Conservation (phyloP, 805 yeast genomes). For the Blastobotrys mokoenaii region DNA sequence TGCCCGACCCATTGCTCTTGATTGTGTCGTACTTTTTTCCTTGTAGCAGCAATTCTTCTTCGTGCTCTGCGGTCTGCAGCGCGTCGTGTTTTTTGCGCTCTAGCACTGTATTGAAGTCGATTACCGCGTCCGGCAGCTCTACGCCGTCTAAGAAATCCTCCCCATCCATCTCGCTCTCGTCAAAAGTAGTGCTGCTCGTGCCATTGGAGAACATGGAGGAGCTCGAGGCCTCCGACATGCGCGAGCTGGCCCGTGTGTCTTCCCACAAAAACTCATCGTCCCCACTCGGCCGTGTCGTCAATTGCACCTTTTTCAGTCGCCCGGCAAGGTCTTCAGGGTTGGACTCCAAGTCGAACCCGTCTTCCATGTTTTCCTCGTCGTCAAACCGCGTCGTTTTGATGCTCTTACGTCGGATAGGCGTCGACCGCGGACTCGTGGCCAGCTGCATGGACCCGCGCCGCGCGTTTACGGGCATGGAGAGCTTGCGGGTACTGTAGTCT, state of each 20-base stretch:
- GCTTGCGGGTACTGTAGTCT: no score
- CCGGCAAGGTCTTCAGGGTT: slow-evolving; percentile 1
- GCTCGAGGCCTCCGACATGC: slow-evolving; percentile 9
- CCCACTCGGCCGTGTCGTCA: background rate
- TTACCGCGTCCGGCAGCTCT: slow-evolving; percentile 8
- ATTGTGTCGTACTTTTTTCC: slow-evolving; percentile 9
- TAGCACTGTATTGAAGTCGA: slow-evolving; percentile 7
- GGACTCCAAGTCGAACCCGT: slow-evolving; percentile 12
- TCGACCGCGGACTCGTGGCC: no score
- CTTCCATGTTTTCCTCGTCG: slow-evolving; percentile 11
- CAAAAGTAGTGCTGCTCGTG: slow-evolving; percentile 2
- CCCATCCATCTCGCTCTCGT: slow-evolving; percentile 11
- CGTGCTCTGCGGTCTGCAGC: slow-evolving; percentile 10
- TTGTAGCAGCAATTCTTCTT: slow-evolving; percentile 9
- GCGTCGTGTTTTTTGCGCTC: slow-evolving; percentile 9
- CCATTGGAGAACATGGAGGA: background rate
- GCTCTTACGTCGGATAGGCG: background rate
- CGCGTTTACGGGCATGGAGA: no score
- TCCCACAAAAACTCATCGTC: slow-evolving; percentile 11
- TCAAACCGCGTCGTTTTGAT: no score
- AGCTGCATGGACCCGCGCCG: no score
- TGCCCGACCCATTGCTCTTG: slow-evolving; percentile 13
- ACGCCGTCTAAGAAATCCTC: slow-evolving; percentile 15
- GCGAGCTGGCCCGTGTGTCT: slow-evolving; percentile 9
- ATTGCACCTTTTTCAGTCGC: background rate